Evolutionary conservation across 169 alveolate genomes (phyloP).

Genomic region (Cryptosporidium bovis): DNA sequence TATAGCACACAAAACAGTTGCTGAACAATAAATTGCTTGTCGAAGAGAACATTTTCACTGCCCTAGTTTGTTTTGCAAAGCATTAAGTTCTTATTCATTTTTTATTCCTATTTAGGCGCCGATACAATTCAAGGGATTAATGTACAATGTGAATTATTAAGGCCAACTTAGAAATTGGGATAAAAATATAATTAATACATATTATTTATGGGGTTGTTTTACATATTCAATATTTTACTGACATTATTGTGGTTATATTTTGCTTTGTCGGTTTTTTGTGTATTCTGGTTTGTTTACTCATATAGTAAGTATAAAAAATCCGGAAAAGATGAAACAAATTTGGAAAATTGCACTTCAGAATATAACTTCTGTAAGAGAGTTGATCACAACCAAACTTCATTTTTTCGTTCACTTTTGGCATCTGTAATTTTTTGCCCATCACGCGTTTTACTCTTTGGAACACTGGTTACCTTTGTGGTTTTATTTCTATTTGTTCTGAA

Average conservation of each 20-base stretch:
- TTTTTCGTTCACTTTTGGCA: conserved; percentile 20
- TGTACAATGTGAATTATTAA: too few relatives aligned
- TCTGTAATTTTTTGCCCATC: conserved; percentile 50
- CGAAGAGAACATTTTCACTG: too few relatives aligned
- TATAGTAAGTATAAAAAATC: neutral
- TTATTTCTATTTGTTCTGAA: conserved; percentile 10
- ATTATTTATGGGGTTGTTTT: too few relatives aligned
- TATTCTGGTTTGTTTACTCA: conserved; percentile 39
- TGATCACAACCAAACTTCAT: conserved; percentile 13
- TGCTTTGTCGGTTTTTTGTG: conserved; percentile 5
- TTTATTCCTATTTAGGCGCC: too few relatives aligned
- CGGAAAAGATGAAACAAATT: conserved; percentile 6
- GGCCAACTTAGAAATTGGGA: too few relatives aligned
- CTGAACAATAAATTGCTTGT: too few relatives aligned
- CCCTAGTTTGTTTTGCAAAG: too few relatives aligned
- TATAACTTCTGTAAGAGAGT: conserved; percentile 35
- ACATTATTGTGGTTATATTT: neutral
- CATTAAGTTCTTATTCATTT: too few relatives aligned
- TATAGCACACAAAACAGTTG: too few relatives aligned
- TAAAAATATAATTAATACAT: too few relatives aligned
- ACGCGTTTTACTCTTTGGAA: conserved; percentile 4
- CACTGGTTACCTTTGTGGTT: neutral
- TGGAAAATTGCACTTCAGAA: neutral
- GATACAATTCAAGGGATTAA: too few relatives aligned
- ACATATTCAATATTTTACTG: too few relatives aligned